phyloP scores from a whole-genome alignment of 2,329 filamentous ascomycete genomes.

The Ophiostoma sp. region DNA sequence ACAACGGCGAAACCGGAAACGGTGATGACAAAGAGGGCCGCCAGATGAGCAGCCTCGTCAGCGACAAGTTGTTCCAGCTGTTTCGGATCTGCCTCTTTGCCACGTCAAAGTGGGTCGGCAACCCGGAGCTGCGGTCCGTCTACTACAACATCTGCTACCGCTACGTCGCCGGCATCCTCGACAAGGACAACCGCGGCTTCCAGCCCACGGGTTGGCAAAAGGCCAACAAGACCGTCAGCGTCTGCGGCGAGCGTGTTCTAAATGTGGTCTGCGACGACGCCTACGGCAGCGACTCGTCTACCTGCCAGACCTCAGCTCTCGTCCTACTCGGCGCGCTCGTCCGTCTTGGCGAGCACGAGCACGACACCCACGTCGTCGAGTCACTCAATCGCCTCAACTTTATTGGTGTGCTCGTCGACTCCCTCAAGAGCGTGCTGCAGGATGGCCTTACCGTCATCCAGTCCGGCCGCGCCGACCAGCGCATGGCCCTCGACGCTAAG shows the following conservation, averaged over 20 bases:
- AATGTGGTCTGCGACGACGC: constrained; percentile 92
- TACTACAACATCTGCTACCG: constrained; percentile 92
- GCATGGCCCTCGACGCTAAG: constrained; percentile 65
- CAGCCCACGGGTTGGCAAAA: constrained; percentile 51
- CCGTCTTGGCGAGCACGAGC: constrained; percentile 68
- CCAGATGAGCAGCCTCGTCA: constrained; percentile 68
- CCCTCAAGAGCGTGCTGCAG: constrained; percentile 71
- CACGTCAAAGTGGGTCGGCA: constrained; percentile 71
- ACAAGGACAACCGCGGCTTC: constrained; percentile 49
- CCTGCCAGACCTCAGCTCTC: constrained; percentile 81
- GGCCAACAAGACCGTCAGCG: constrained; percentile 69
- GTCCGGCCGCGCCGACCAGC: constrained; percentile 44
- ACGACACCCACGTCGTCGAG: constrained; percentile 74
- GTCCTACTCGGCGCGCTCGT: constrained; percentile 80
- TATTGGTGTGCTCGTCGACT: constrained; percentile 84
- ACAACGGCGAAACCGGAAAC: background rate
- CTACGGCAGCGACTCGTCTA: constrained; percentile 74
- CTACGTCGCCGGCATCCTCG: constrained; percentile 71
- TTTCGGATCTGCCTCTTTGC: constrained; percentile 85
- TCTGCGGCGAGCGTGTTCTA: constrained; percentile 74
- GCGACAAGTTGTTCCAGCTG: constrained; percentile 86
- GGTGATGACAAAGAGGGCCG: constrained; percentile 44
- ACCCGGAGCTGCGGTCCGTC: constrained; percentile 71
- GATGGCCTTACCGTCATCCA: constrained; percentile 60
- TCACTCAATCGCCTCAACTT: constrained; percentile 85